phyloP scores from a whole-genome alignment of 345 rosid genomes.

The Eucalyptus polyanthemos region DNA sequence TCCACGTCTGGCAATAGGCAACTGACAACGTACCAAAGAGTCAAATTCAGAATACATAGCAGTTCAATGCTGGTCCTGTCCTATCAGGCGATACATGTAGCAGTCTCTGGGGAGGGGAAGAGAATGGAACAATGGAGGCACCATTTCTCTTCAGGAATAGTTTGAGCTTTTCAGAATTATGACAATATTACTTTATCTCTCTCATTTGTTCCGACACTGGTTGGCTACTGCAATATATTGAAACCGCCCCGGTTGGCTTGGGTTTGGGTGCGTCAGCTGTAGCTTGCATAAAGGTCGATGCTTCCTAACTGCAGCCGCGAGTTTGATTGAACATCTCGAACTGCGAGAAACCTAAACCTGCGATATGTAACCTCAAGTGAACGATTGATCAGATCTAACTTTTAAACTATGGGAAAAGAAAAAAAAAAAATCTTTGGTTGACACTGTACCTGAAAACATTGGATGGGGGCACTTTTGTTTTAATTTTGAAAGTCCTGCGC shows the following conservation, averaged over 20 bases:
- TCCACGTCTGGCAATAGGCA: not conserved
- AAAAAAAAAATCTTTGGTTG: not conserved
- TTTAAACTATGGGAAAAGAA: not conserved
- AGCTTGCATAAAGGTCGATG: conserved; percentile 44
- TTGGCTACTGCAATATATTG: not conserved
- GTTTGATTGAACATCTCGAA: conserved; percentile 32
- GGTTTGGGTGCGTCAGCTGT: not conserved
- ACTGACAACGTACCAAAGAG: not conserved
- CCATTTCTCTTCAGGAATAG: not conserved
- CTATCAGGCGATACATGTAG: not conserved
- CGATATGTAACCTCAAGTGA: not conserved
- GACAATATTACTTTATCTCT: not conserved
- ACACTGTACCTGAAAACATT: conserved; percentile 55
- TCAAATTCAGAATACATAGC: not conserved
- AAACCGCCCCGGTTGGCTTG: not conserved
- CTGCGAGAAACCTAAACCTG: conserved; percentile 64
- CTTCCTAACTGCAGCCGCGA: conserved; percentile 71
- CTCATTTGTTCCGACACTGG: not conserved
- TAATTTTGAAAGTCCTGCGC: conserved; percentile 40
- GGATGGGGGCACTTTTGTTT: conserved; percentile 21
- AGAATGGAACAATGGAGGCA: not conserved
- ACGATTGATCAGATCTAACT: not conserved
- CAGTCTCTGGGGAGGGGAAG: not conserved
- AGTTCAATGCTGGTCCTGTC: not conserved
- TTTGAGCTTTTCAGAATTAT: not conserved